phyloP scores from a whole-genome alignment of 2,329 filamentous ascomycete species.

The Bipolaris zeicola region DNA sequence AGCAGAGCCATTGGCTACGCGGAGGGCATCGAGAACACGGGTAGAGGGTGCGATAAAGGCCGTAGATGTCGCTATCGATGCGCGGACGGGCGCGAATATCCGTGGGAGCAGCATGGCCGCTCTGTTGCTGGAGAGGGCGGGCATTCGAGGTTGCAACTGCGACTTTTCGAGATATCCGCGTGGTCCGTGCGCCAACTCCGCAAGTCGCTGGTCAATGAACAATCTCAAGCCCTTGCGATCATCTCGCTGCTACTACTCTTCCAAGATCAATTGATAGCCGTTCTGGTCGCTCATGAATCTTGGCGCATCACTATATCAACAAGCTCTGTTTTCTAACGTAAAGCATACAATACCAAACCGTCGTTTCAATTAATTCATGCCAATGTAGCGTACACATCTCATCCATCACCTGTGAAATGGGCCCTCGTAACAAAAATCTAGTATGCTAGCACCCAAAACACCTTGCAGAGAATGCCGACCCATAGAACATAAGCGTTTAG shows the following conservation, averaged over 20 bases:
- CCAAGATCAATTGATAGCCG: too few relatives aligned
- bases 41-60: slow-evolving; percentile 31
- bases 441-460: slow-evolving; percentile 22
- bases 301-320: not conserved
- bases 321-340: not conserved
- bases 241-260: too few relatives aligned
- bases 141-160: slow-evolving; percentile 20
- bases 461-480: slow-evolving; percentile 28
- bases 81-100: slow-evolving; percentile 46
- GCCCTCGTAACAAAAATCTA: slow-evolving; percentile 22
- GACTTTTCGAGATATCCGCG: slow-evolving; percentile 35
- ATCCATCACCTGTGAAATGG: slow-evolving; percentile 17
- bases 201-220: not conserved
- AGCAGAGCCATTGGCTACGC: slow-evolving; percentile 40
- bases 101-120: slow-evolving; percentile 49
- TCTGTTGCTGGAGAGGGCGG: slow-evolving; percentile 20
- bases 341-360: not conserved
- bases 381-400: slow-evolving; percentile 6
- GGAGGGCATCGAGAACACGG: slow-evolving; percentile 41
- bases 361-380: not conserved
- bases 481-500: slow-evolving; percentile 20
- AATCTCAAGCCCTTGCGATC: too few relatives aligned
- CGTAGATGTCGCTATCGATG: slow-evolving; percentile 30
- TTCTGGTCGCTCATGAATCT: too few relatives aligned
- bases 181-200: slow-evolving; percentile 16